These are phyloP conservation scores for Amylocarpus encephaloides DNA, from an alignment of 2,329 filamentous ascomycete species.

Conservation along the genomic window DNA sequence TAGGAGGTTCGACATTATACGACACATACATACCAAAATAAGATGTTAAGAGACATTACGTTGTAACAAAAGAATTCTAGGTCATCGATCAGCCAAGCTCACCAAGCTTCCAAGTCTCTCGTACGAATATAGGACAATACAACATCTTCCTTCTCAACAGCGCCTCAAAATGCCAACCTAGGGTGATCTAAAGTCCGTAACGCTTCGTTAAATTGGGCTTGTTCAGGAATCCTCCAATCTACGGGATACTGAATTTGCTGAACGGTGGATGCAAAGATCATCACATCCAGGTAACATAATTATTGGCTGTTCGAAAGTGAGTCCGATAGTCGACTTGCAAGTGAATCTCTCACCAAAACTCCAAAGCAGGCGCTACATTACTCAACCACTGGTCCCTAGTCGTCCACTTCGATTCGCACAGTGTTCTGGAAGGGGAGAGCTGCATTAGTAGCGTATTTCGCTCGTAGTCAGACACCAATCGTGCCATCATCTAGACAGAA, in stretches of 20 bases:
- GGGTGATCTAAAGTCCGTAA: constrained; percentile 33
- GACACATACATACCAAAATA: constrained; percentile 37
- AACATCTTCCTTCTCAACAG: constrained; percentile 37
- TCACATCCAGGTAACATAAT: constrained; percentile 20
- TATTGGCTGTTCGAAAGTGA: not conserved
- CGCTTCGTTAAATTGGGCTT: constrained; percentile 34
- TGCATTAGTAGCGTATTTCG: too few species aligned
- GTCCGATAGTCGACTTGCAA: constrained; percentile 17
- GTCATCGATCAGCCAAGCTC: constrained; percentile 7
- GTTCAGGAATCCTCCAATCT: constrained; percentile 21
- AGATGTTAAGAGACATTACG: constrained; percentile 40
- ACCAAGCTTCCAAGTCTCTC: not conserved
- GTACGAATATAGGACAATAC: constrained; percentile 43
- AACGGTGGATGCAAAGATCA: constrained; percentile 25
- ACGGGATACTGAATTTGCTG: constrained; percentile 29
- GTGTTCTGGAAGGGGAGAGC: too few species aligned
- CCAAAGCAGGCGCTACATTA: constrained; percentile 19
- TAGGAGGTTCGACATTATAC: not conserved
- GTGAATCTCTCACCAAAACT: constrained; percentile 29
- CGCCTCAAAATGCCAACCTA: constrained; percentile 38
- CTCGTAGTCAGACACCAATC: too few species aligned
- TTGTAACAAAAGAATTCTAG: constrained; percentile 46
- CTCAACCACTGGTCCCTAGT: too few species aligned
- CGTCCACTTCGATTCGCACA: too few species aligned
- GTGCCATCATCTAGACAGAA: too few species aligned